phyloP scores from a whole-genome alignment of 441 rosid genomes.

The Hura crepitans region DNA sequence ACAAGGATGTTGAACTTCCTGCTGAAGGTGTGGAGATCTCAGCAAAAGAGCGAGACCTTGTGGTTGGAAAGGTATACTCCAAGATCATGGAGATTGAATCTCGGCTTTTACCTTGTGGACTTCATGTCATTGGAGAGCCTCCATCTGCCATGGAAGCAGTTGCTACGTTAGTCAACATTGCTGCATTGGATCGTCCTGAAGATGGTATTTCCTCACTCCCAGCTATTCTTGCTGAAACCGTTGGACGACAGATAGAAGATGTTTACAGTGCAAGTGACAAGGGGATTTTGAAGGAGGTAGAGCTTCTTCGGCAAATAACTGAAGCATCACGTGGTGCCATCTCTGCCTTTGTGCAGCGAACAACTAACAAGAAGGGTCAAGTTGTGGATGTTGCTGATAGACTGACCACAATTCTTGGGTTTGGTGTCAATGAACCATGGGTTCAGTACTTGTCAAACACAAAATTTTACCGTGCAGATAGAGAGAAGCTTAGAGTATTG shows the following conservation, averaged over 20 bases:
- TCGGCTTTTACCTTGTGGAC: conserved; percentile 93
- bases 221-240: conserved; percentile 70
- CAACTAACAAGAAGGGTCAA: conserved; percentile 84
- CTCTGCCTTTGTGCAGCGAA: conserved; percentile 65
- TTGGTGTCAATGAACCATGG: conserved; percentile 98
- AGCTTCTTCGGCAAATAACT: conserved; percentile 91
- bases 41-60: conserved; percentile 71
- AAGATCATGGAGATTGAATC: conserved; percentile 99
- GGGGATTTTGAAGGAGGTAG: conserved; percentile 89
- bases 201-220: conserved; percentile 76
- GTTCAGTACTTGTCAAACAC: conserved; percentile 79
- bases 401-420: conserved; percentile 77
- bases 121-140: conserved; percentile 96
- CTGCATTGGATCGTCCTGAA: conserved; percentile 87
- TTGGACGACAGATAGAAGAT: conserved; percentile 84
- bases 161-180: conserved; percentile 98
- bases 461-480: conserved; percentile 81
- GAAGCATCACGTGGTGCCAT: conserved; percentile 92
- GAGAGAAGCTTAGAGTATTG: conserved; percentile 68
- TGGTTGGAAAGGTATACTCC: conserved; percentile 92
- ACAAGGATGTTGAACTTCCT: conserved; percentile 91
- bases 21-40: conserved; percentile 73
- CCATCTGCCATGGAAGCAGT: conserved; percentile 97
- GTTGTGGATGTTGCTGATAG: conserved; percentile 76
- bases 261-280: conserved; percentile 79